phyloP scores from a whole-genome alignment of 164 flowering plant genomes.

The Sextonia rubra region DNA sequence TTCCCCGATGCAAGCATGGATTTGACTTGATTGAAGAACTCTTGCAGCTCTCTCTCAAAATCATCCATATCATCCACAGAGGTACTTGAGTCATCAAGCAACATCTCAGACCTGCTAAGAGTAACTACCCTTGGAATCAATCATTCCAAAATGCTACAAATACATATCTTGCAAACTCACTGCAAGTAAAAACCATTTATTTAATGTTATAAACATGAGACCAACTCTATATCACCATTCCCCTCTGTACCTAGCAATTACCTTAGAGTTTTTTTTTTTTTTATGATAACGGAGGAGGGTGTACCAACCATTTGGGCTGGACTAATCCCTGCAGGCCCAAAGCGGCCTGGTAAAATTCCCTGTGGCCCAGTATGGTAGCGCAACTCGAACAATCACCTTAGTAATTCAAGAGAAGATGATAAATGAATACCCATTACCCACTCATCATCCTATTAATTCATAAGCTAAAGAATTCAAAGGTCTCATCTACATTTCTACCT shows the following conservation, averaged over 20 bases:
- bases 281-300: no score
- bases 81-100: slow-evolving; percentile 29
- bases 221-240: background rate
- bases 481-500: no score
- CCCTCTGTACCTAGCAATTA: background rate
- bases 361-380: no score
- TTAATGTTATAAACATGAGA: background rate
- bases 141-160: background rate
- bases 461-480: no score
- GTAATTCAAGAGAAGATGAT: background rate
- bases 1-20: slow-evolving; percentile 56
- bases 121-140: background rate
- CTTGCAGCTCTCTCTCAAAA: slow-evolving; percentile 61
- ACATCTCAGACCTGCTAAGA: slow-evolving; percentile 35
- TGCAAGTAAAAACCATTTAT: background rate
- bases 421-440: background rate
- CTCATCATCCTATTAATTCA: no score
- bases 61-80: slow-evolving; percentile 29
- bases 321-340: no score
- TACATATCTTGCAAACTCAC: background rate
- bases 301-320: no score
- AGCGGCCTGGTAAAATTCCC: no score
- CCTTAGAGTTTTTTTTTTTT: no score
- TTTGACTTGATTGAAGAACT: slow-evolving; percentile 66
- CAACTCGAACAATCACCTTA: no score